phyloP scores from a whole-genome alignment of 31 red algal genomes.

The Porphyra umbilicalis region DNA sequence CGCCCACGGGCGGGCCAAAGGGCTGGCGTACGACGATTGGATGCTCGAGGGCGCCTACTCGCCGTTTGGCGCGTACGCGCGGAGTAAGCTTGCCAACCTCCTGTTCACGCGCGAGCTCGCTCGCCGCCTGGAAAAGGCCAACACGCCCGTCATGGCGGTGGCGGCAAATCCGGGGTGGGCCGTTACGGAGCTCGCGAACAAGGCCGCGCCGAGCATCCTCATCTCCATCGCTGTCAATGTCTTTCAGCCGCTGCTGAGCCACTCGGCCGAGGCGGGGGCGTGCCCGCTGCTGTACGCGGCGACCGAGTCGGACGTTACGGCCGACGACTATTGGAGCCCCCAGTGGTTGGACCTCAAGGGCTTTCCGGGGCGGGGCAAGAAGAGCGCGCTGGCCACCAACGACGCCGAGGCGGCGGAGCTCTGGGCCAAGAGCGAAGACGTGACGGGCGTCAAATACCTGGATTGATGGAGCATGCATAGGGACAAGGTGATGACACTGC shows the following conservation, averaged over 20 bases:
- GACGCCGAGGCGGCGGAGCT: neutral
- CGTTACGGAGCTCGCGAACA: neutral
- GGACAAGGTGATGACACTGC: too few species aligned
- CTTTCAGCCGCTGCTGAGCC: neutral
- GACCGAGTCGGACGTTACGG: neutral
- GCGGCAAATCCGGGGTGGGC: conserved; percentile 14
- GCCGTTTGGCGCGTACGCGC: conserved; percentile 8
- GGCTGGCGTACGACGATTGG: conserved; percentile 10
- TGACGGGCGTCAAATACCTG: neutral
- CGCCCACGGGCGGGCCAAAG: conserved; percentile 3
- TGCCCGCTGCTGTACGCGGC: neutral
- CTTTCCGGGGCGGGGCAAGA: neutral
- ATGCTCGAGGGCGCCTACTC: conserved; percentile 3
- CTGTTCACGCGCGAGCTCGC: conserved; percentile 25
- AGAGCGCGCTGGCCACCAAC: neutral
- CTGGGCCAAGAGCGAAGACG: neutral
- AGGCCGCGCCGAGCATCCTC: neutral
- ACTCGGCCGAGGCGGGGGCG: neutral
- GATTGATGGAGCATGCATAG: too few species aligned
- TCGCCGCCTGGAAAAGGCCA: neutral
- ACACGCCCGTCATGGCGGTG: neutral
- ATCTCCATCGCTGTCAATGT: neutral
- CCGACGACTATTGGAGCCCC: neutral
- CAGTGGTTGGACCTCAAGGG: neutral
- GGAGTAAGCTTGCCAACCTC: conserved; percentile 17